Percentiles rank a stretch among this genome's conserved stretches.
Conservation (phyloP, 495 filamentous ascomycete species). For the Pyronema omphalodes region DNA sequence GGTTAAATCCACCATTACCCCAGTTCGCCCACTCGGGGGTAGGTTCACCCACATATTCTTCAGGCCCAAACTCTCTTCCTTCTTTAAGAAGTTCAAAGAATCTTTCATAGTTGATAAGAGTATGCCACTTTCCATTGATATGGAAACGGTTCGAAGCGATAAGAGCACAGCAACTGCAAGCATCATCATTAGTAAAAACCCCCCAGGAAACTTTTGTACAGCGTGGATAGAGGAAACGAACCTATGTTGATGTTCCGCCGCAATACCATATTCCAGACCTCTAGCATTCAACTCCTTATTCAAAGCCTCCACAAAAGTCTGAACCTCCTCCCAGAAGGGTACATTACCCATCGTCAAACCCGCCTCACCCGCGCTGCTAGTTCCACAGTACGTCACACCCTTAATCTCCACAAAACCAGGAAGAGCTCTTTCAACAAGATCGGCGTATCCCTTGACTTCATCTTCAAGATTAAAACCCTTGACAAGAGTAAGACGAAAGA, state of each 20-base stretch:
- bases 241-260: slow-evolving; percentile 73
- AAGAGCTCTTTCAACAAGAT: slow-evolving; percentile 64
- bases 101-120: slow-evolving; percentile 68
- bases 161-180: slow-evolving; percentile 65
- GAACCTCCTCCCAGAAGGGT: slow-evolving; percentile 80
- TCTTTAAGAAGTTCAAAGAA: slow-evolving; percentile 75
- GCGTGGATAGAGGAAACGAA: slow-evolving; percentile 1
- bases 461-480: slow-evolving; percentile 95
- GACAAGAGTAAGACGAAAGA: slow-evolving; percentile 87
- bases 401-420: slow-evolving; percentile 90
- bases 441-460: slow-evolving; percentile 76
- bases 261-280: slow-evolving; percentile 70
- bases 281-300: slow-evolving; percentile 43
- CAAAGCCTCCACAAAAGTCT: slow-evolving; percentile 57
- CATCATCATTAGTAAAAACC: neutral
- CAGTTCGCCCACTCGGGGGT: slow-evolving; percentile 92
- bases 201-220: neutral
- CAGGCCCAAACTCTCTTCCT: slow-evolving; percentile 55
- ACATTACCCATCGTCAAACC: slow-evolving; percentile 91
- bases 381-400: slow-evolving; percentile 86
- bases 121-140: slow-evolving; percentile 66
- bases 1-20: slow-evolving; percentile 87
- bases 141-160: slow-evolving; percentile 61
- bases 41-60: slow-evolving; percentile 68
- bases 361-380: slow-evolving; percentile 55